Evolutionary conservation across 2,329 filamentous ascomycete species (phyloP).

Genomic region (Claviceps citrina): DNA sequence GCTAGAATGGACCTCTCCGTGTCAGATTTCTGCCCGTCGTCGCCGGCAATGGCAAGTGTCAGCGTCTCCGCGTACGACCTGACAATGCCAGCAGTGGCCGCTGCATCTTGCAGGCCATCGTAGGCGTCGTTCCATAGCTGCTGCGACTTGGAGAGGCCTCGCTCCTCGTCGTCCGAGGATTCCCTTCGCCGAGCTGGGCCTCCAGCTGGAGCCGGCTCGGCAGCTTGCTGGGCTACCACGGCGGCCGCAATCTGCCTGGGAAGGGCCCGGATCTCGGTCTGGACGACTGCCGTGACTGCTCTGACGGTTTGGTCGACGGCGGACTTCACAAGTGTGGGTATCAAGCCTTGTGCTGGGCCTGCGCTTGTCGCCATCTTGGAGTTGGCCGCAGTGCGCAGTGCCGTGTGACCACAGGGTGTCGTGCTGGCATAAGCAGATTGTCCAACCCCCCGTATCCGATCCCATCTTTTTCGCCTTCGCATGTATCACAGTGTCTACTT

Average conservation of each 20-base stretch:
- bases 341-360: conserved; percentile 1
- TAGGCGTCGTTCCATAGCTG: conserved; percentile 7
- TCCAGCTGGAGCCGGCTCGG: not conserved
- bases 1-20: not conserved
- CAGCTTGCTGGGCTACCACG: conserved; percentile 2
- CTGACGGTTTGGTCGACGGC: conserved; percentile 7
- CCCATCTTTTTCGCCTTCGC: no score
- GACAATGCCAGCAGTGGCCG: conserved; percentile 5
- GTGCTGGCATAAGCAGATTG: not conserved
- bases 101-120: conserved; percentile 5
- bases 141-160: conserved; percentile 5
- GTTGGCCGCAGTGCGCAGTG: no score
- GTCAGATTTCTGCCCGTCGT: not conserved
- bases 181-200: not conserved
- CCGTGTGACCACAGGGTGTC: no score
- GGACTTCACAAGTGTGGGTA: conserved; percentile 6
- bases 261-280: conserved; percentile 6
- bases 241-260: conserved; percentile 5
- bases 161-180: conserved; percentile 1
- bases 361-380: conserved; percentile 2
- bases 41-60: conserved; percentile 6
- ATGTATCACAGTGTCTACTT: no score
- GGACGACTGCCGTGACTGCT: conserved; percentile 6
- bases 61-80: conserved; percentile 5
- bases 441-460: no score